Evolutionary conservation across 257 asterid species (phyloP).

Genomic region (Nicotiana obtusifolia): DNA sequence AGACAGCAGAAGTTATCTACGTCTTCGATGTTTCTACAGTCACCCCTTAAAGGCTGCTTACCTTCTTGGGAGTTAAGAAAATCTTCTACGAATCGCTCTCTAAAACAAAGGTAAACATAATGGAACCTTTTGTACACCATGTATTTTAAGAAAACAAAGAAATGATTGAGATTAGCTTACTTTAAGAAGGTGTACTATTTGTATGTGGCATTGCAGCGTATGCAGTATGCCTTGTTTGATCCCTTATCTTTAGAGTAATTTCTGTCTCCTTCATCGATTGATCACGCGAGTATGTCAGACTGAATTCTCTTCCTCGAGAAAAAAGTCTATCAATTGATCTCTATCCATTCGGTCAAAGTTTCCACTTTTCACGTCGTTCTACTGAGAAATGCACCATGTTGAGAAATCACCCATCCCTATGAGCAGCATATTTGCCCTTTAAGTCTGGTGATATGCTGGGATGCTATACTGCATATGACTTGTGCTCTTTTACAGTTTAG

Average conservation of each 20-base stretch:
- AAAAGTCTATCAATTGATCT: not conserved
- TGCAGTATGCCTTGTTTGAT: not conserved
- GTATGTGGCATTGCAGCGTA: not conserved
- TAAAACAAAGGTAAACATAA: conserved; percentile 41
- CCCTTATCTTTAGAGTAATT: not conserved
- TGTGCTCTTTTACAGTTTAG: not conserved
- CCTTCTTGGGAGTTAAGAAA: conserved; percentile 60
- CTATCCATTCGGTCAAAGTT: not conserved
- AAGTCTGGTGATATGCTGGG: not conserved
- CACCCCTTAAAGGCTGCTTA: conserved; percentile 73
- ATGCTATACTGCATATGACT: not conserved
- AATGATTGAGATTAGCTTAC: conserved; percentile 16
- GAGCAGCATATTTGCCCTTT: not conserved
- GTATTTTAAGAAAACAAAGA: not conserved
- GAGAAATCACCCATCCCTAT: not conserved
- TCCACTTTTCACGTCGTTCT: not conserved
- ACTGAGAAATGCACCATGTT: not conserved
- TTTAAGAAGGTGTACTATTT: conserved; percentile 13
- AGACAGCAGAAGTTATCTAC: conserved; percentile 75
- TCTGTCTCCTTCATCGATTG: not conserved
- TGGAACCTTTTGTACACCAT: not conserved
- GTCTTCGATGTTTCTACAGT: conserved; percentile 61
- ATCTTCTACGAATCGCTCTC: conserved; percentile 46
- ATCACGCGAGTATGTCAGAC: not conserved
- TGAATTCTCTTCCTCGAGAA: too few relatives aligned